Percentiles rank a stretch among this genome's conserved stretches.
phyloP scores from a whole-genome alignment of 139 green algal species.

The Micractinium conductrix region DNA sequence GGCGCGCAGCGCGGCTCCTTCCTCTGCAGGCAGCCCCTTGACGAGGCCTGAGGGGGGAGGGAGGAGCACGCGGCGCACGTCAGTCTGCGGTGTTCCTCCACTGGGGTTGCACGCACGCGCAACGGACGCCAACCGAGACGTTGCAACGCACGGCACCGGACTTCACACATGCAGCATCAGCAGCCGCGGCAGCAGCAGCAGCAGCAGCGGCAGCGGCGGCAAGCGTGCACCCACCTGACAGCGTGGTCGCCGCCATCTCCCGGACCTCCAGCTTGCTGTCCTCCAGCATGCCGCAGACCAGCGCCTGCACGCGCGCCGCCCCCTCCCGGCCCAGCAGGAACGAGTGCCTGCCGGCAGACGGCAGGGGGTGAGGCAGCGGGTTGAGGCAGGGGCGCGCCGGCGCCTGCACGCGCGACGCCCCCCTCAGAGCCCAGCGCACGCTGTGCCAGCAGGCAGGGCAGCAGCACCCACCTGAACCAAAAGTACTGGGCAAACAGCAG shows the following conservation, averaged over 20 bases:
- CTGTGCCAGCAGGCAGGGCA: not conserved
- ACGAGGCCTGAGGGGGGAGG: constrained; percentile 29
- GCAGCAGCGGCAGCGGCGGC: not conserved
- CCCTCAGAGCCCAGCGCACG: no score
- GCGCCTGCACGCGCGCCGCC: constrained; percentile 23
- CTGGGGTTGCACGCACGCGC: no score
- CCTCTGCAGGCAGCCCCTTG: constrained; percentile 34
- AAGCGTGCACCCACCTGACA: constrained; percentile 56
- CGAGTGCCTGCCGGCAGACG: constrained; percentile 41
- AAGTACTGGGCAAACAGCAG: constrained; percentile 80
- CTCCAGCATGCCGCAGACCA: constrained; percentile 61
- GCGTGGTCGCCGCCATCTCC: constrained; percentile 72
- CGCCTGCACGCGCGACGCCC: no score
- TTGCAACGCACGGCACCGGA: no score
- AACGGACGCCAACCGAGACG: no score
- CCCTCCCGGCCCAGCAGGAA: constrained; percentile 64
- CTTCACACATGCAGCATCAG: not conserved
- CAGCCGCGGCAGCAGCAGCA: not conserved
- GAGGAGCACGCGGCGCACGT: no score
- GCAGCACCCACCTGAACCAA: constrained; percentile 68
- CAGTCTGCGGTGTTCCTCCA: no score
- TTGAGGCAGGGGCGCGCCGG: not conserved
- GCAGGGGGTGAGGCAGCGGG: not conserved
- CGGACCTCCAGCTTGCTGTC: constrained; percentile 83
- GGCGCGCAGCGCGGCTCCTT: constrained; percentile 47